phyloP scores from a whole-genome alignment of 2,329 filamentous ascomycete species.

The Nannizziopsis barbatae region DNA sequence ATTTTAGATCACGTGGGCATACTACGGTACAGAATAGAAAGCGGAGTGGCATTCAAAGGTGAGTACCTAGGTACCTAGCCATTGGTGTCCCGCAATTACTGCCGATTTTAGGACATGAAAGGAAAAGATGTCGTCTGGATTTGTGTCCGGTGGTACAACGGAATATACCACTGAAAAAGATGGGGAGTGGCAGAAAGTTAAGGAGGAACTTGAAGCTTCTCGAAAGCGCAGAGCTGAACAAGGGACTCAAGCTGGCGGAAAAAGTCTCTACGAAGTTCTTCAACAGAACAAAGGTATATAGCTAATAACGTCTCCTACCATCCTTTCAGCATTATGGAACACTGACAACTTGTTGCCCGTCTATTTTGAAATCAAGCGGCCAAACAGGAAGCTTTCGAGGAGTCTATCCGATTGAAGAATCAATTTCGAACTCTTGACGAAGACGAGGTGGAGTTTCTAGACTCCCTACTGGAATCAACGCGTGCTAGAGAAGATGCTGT shows the following conservation, averaged over 20 bases:
- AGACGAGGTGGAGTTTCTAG: slow-evolving; percentile 42
- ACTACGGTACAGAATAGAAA: too few relatives aligned
- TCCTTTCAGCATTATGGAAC: slow-evolving; percentile 18
- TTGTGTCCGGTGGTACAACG: slow-evolving; percentile 36
- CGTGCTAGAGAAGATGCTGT: slow-evolving; percentile 47
- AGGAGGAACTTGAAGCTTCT: slow-evolving; percentile 38
- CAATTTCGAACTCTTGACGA: slow-evolving; percentile 43
- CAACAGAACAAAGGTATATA: slow-evolving; percentile 40
- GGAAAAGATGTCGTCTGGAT: slow-evolving; percentile 35
- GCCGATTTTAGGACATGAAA: background rate
- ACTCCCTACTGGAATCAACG: slow-evolving; percentile 47
- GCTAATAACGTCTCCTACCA: background rate
- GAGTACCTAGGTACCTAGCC: too few relatives aligned
- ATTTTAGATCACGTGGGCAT: background rate
- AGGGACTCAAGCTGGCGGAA: slow-evolving; percentile 44
- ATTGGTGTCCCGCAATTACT: too few relatives aligned
- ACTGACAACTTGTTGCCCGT: slow-evolving; percentile 2
- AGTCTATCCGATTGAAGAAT: slow-evolving; percentile 40
- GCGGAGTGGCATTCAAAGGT: too few relatives aligned
- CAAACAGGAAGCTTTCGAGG: slow-evolving; percentile 44
- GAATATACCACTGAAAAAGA: slow-evolving; percentile 30
- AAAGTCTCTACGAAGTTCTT: slow-evolving; percentile 40
- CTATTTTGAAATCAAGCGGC: slow-evolving; percentile 25
- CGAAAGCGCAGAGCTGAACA: slow-evolving; percentile 35
- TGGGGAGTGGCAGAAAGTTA: slow-evolving; percentile 35